A percentile compares a stretch with the other conserved stretches of the same genome.
phyloP scores from a whole-genome alignment of 2,329 filamentous ascomycete species.

The Coniella vitis region DNA sequence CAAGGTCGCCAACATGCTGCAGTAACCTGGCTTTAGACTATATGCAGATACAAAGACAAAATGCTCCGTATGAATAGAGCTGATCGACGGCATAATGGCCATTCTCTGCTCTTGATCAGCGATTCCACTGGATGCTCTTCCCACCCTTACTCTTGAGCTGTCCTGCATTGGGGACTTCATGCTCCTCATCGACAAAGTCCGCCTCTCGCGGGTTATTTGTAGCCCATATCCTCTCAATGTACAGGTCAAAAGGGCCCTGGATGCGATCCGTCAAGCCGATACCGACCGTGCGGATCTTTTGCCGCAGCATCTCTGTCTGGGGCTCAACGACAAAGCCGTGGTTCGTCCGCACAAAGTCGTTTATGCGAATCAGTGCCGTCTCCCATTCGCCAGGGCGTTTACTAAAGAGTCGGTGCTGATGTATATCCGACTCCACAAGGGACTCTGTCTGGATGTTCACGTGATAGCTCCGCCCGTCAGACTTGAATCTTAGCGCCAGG shows the following conservation, averaged over 20 bases:
- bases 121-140: slow-evolving; percentile 34
- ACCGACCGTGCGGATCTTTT: slow-evolving; percentile 79
- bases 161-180: slow-evolving; percentile 23
- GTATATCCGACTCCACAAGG: slow-evolving; percentile 88
- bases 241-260: slow-evolving; percentile 81
- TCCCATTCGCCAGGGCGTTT: slow-evolving; percentile 84
- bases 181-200: slow-evolving; percentile 21
- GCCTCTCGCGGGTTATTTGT: slow-evolving; percentile 57
- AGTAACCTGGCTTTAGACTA: too few relatives aligned
- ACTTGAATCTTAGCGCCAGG: slow-evolving; percentile 81
- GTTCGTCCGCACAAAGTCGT: slow-evolving; percentile 92
- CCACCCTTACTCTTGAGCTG: slow-evolving; percentile 36
- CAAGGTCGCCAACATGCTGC: too few relatives aligned
- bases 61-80: background rate
- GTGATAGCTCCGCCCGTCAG: slow-evolving; percentile 86
- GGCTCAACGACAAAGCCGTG: slow-evolving; percentile 88
- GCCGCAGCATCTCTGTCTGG: slow-evolving; percentile 79
- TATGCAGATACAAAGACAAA: background rate
- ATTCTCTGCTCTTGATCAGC: background rate
- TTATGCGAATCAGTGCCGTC: slow-evolving; percentile 85
- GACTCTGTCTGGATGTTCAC: slow-evolving; percentile 94
- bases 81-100: too few relatives aligned
- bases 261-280: slow-evolving; percentile 85
- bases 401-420: slow-evolving; percentile 84
- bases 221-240: slow-evolving; percentile 82